phyloP scores from a whole-genome alignment of 768 basidiomycete species.

The Naematelia encephala region DNA sequence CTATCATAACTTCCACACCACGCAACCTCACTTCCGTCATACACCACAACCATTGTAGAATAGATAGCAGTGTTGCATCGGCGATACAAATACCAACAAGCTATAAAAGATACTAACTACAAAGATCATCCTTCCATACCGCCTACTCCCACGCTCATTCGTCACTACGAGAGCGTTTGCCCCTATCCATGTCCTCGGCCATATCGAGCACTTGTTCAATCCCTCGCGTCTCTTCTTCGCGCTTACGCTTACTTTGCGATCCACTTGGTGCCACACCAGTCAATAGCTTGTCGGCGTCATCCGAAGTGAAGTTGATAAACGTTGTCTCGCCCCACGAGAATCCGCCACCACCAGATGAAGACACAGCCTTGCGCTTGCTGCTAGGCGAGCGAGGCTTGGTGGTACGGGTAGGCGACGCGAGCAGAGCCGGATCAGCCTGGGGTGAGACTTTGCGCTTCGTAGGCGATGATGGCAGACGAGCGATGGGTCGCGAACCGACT shows the following conservation, averaged over 20 bases:
- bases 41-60: background rate
- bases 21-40: background rate
- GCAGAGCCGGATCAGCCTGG: background rate
- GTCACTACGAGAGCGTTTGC: background rate
- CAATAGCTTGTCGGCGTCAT: constrained; percentile 48
- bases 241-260: constrained; percentile 35
- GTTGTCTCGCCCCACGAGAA: constrained; percentile 43
- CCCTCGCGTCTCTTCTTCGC: constrained; percentile 30
- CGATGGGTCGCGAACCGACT: constrained; percentile 23
- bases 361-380: constrained; percentile 12
- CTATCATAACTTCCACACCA: too few species aligned
- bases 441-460: constrained; percentile 25
- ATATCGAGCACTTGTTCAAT: background rate
- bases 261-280: constrained; percentile 50
- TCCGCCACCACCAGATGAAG: constrained; percentile 14
- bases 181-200: background rate
- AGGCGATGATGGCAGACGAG: constrained; percentile 26
- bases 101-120: background rate
- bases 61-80: background rate
- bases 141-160: background rate
- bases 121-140: background rate
- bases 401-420: background rate
- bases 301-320: constrained; percentile 51
- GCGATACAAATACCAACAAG: background rate
- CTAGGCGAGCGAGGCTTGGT: constrained; percentile 31